Evolutionary conservation across 2,329 filamentous ascomycete species (phyloP), one percentile per base, ranked within the genome.

Genomic region (Talaromyces funiculosus): DNA sequence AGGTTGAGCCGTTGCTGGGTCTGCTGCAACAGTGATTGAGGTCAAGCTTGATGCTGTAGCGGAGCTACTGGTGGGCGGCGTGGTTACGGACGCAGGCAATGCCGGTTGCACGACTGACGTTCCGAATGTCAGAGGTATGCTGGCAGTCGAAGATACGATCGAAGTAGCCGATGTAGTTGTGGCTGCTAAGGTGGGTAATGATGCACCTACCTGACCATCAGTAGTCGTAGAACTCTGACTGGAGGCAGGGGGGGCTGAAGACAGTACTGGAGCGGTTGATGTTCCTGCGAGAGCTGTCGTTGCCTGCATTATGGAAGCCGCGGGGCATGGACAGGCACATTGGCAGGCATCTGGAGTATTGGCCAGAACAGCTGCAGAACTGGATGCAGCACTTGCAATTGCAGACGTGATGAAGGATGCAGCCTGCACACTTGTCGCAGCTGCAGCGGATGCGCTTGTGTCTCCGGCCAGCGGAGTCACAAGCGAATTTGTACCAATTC

Each of bases 241-340:
- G 8, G 35, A n/a, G 14, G 43, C 7, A 16, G 22, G 10, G 16
- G n/a, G 8, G n/a, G 38, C 26, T 18, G 47, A 18, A 5, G 51
- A 26, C 22, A 22, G 22, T 22, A n/a, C 5, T 14, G 29, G 26
- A 45, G 12, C 33, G 7, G 40, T 7, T 24, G 22, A 58, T 20
- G 37, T 4, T 60, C 16, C 37, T 1, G 51, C n/a, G 16, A 38
- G 18, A 18, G 45, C 26, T 1, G 55, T 45, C 9, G 47, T 14
- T 53, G 35, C 20, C 20, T 49, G 55, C 3, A 38, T 18, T 10
- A 42, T 29, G 29, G 45, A 55, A 2, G n/a, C 16, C 14, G 53
- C 55, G 43, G 56, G 60, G 45, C 55, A 63, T 14, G 40, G 22
- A 66, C 60, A 59, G 4, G 59, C 29, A 43, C 59, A 61, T 20